Conservation (phyloP, 75 land plant species). For the Selaginella moellendorffii region DNA sequence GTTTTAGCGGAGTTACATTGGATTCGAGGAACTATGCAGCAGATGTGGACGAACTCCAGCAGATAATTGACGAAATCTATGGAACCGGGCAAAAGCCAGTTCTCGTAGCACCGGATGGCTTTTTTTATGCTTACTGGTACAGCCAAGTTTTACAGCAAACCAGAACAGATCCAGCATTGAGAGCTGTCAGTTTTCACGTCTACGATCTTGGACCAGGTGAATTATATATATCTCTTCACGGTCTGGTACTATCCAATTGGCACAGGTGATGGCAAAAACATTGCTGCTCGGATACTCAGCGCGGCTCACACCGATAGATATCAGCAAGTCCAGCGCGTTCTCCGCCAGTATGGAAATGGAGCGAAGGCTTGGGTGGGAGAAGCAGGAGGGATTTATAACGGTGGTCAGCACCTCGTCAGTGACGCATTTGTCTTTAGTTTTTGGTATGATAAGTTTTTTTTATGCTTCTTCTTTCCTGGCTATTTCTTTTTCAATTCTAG, state of each 20-base stretch:
- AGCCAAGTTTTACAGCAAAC: constrained; percentile 30
- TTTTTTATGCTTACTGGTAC: constrained; percentile 50
- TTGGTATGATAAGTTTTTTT: constrained; percentile 34
- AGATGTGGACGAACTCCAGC: constrained; percentile 33
- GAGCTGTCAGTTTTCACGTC: constrained; percentile 64
- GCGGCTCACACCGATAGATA: constrained; percentile 48
- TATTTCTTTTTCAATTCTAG: constrained; percentile 15
- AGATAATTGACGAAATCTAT: constrained; percentile 38
- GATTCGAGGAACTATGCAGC: constrained; percentile 43
- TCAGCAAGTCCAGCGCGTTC: constrained; percentile 25
- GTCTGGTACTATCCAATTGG: background rate
- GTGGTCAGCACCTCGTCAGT: constrained; percentile 57
- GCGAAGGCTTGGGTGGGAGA: constrained; percentile 75
- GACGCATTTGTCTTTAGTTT: constrained; percentile 79
- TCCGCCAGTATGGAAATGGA: constrained; percentile 21
- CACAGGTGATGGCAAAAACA: constrained; percentile 42
- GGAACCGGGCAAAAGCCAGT: constrained; percentile 28
- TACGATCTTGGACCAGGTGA: constrained; percentile 87
- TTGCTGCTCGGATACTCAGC: constrained; percentile 57
- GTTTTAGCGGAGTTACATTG: constrained; percentile 43
- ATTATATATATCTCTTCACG: background rate
- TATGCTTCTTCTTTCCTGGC: background rate
- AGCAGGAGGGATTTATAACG: constrained; percentile 89
- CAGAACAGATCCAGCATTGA: constrained; percentile 21
- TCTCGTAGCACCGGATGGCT: constrained; percentile 68